Conservation (phyloP, 306 rosid species). For the Casuarina glauca region DNA sequence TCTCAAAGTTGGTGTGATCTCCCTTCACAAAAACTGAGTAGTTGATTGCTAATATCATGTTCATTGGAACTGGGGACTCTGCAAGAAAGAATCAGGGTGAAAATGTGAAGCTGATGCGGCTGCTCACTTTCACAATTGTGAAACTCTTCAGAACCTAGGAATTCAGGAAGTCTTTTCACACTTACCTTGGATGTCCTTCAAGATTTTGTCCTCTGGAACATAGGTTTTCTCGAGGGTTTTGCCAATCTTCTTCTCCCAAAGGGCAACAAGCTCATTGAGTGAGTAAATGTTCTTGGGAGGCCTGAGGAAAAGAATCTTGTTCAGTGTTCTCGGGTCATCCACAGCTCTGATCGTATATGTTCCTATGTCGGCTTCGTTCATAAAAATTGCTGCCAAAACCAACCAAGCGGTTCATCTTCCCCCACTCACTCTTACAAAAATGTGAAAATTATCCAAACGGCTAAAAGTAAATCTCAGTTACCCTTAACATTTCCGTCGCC, state of each 20-base stretch:
- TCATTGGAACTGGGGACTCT: slow-evolving; percentile 75
- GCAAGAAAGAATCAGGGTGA: slow-evolving; percentile 15
- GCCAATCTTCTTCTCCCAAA: slow-evolving; percentile 92
- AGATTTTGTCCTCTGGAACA: slow-evolving; percentile 70
- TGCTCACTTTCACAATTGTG: too few species aligned
- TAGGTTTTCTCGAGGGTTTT: slow-evolving; percentile 60
- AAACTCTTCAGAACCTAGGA: too few species aligned
- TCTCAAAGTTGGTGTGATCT: slow-evolving; percentile 80
- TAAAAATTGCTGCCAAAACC: slow-evolving; percentile 52
- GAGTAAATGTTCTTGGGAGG: slow-evolving; percentile 71
- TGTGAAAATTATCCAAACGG: too few species aligned
- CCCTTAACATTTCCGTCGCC: slow-evolving; percentile 54
- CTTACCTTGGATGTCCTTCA: slow-evolving; percentile 71
- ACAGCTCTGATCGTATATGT: slow-evolving; percentile 78
- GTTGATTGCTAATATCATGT: slow-evolving; percentile 56
- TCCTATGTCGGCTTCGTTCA: slow-evolving; percentile 81
- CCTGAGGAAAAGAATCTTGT: slow-evolving; percentile 72
- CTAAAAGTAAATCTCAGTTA: background rate
- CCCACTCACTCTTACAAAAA: too few species aligned
- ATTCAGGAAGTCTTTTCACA: background rate
- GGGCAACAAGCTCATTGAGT: slow-evolving; percentile 69
- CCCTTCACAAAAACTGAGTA: slow-evolving; percentile 81
- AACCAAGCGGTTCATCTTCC: background rate
- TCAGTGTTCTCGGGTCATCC: slow-evolving; percentile 86
- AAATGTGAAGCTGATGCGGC: background rate